phyloP scores from a whole-genome alignment of 257 asterid species.

The Nyctanthes arbortristis region DNA sequence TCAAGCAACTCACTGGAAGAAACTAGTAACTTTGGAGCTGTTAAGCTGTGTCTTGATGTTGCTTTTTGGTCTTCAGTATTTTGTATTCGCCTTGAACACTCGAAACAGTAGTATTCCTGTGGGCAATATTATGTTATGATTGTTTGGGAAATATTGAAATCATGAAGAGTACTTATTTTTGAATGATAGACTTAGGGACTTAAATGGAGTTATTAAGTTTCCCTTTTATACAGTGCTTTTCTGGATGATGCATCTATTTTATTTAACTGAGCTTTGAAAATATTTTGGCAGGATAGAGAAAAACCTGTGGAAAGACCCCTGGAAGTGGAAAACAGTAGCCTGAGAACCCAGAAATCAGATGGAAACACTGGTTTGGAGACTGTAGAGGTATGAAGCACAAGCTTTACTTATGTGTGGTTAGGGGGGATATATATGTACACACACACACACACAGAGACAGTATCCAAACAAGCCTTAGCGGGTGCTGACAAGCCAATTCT shows the following conservation, averaged over 20 bases:
- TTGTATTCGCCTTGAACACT: background rate
- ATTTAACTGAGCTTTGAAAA: conserved; percentile 16
- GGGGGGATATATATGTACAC: background rate
- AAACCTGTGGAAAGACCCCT: conserved; percentile 32
- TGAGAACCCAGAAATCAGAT: conserved; percentile 31
- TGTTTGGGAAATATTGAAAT: background rate
- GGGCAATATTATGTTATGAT: background rate
- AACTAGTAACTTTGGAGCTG: background rate
- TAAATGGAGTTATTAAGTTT: background rate
- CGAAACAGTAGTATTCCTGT: background rate
- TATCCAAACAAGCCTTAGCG: background rate
- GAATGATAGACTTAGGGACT: background rate
- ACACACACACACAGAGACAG: background rate
- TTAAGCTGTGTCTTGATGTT: background rate
- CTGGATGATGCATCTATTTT: background rate
- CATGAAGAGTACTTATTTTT: background rate
- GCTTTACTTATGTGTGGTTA: conserved; percentile 9
- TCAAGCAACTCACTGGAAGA: too few relatives aligned
- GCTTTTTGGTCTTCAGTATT: background rate
- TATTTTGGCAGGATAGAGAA: conserved; percentile 58
- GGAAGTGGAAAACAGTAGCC: conserved; percentile 36
- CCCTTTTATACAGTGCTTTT: background rate
- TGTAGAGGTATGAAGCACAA: conserved; percentile 45
- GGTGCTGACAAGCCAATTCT: too few relatives aligned
- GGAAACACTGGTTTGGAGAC: conserved; percentile 33